These are phyloP conservation scores for Phaeosphaeriaceae sp. DNA, from an alignment of 2,329 filamentous ascomycete species.

Conservation along the genomic window DNA sequence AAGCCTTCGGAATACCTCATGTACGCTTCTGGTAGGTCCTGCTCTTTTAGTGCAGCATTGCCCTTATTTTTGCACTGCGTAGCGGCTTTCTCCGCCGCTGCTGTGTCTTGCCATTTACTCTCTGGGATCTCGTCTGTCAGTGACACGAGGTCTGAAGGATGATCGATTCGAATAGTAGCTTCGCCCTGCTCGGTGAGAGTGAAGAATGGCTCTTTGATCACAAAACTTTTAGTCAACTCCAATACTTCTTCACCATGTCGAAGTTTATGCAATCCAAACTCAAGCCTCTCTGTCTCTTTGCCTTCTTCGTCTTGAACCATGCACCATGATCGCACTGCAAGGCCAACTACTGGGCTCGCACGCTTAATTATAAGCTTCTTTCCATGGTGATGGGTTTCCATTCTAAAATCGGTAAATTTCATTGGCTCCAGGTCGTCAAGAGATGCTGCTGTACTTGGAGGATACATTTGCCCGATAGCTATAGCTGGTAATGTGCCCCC, in stretches of 20 bases:
- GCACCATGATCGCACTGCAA: constrained; percentile 41
- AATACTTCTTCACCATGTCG: constrained; percentile 45
- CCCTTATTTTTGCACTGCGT: constrained; percentile 46
- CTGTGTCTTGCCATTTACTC: constrained; percentile 30
- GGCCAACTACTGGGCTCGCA: constrained; percentile 35
- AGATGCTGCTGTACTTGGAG: constrained; percentile 23
- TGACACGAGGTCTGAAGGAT: constrained; percentile 58
- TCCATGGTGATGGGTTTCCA: constrained; percentile 52
- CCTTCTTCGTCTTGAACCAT: constrained; percentile 46
- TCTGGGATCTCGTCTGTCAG: constrained; percentile 43
- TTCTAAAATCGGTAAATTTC: constrained; percentile 42
- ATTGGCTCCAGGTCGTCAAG: constrained; percentile 28
- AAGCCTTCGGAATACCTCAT: constrained; percentile 41
- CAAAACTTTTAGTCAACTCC: constrained; percentile 40
- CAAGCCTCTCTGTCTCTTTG: constrained; percentile 42
- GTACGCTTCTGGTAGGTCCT: constrained; percentile 47
- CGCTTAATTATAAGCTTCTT: constrained; percentile 44
- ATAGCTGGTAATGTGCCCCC: constrained; percentile 29
- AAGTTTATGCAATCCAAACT: constrained; percentile 33
- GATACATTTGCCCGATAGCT: constrained; percentile 31
- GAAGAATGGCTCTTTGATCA: constrained; percentile 64
- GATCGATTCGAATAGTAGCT: constrained; percentile 60
- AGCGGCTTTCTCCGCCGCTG: constrained; percentile 38
- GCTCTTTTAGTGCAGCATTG: constrained; percentile 35
- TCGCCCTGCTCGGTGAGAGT: constrained; percentile 50